A percentile compares a stretch with the other conserved stretches of the same genome.
phyloP scores from a whole-genome alignment of 805 yeast genomes.

The Candida silvicultrix region DNA sequence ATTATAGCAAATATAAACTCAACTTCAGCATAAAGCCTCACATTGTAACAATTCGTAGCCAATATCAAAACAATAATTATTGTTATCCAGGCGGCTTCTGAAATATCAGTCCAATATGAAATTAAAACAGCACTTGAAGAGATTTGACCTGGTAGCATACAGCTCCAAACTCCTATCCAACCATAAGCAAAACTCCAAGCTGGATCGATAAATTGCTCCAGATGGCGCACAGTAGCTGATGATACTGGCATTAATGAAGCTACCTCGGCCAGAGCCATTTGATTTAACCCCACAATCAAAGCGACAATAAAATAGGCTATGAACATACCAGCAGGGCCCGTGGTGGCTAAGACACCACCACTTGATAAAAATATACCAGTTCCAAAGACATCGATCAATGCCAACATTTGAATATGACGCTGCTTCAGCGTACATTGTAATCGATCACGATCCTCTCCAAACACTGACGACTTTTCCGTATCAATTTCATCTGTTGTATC shows the following conservation, averaged over 20 bases:
- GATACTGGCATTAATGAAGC: constrained; percentile 33
- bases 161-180: constrained; percentile 35
- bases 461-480: constrained; percentile 2
- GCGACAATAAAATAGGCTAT: constrained; percentile 29
- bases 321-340: constrained; percentile 31
- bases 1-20: constrained; percentile 52
- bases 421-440: constrained; percentile 13
- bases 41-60: constrained; percentile 29
- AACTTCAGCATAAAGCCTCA: constrained; percentile 40
- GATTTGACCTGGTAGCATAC: constrained; percentile 36
- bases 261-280: constrained; percentile 34
- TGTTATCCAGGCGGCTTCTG: constrained; percentile 40
- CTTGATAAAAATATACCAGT: constrained; percentile 35
- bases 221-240: constrained; percentile 29
- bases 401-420: constrained; percentile 41
- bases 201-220: constrained; percentile 35
- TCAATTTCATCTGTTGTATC: not conserved
- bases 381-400: constrained; percentile 40
- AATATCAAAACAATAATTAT: constrained; percentile 32
- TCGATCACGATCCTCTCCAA: constrained; percentile 11
- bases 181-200: constrained; percentile 43
- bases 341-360: constrained; percentile 31
- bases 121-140: constrained; percentile 42
- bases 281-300: constrained; percentile 31
- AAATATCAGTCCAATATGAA: constrained; percentile 38